These are phyloP conservation scores for Dryas octopetala DNA, from an alignment of 306 rosid species.

Conservation along the genomic window DNA sequence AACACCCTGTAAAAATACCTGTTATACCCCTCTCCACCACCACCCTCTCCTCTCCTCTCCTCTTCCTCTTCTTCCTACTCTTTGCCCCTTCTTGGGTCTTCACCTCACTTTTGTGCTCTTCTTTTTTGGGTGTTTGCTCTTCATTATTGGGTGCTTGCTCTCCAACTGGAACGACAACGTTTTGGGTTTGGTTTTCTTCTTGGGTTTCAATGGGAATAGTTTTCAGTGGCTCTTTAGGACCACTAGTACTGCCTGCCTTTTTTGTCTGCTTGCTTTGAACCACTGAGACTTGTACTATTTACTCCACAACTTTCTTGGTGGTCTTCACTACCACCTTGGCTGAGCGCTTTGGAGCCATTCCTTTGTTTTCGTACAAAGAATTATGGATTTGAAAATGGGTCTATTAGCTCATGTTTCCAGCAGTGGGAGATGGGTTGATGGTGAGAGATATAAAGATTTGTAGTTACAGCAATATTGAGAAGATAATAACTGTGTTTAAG, in stretches of 20 bases:
- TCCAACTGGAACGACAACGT: slow-evolving; percentile 18
- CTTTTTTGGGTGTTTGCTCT: neutral
- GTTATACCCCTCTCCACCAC: slow-evolving; percentile 49
- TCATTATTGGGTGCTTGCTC: neutral
- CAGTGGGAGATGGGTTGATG: no score
- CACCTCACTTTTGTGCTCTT: slow-evolving; percentile 5
- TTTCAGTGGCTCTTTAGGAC: neutral
- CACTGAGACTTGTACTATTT: slow-evolving; percentile 37
- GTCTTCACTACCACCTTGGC: slow-evolving; percentile 31
- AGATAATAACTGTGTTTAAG: neutral
- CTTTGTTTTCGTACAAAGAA: neutral
- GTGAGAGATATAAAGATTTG: neutral
- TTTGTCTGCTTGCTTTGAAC: slow-evolving; percentile 22
- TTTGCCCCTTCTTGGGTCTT: neutral
- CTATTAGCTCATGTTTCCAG: no score
- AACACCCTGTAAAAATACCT: slow-evolving; percentile 63
- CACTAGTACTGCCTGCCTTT: neutral
- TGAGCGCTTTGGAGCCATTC: slow-evolving; percentile 53
- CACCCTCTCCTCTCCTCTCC: slow-evolving; percentile 9
- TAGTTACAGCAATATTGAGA: neutral
- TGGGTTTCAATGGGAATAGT: neutral
- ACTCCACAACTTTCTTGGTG: slow-evolving; percentile 34
- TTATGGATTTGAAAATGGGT: neutral
- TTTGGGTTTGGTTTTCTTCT: neutral
- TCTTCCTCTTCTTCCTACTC: slow-evolving; percentile 23